phyloP scores from a whole-genome alignment of 257 asterid genomes.

The Rauvolfia tetraphylla region DNA sequence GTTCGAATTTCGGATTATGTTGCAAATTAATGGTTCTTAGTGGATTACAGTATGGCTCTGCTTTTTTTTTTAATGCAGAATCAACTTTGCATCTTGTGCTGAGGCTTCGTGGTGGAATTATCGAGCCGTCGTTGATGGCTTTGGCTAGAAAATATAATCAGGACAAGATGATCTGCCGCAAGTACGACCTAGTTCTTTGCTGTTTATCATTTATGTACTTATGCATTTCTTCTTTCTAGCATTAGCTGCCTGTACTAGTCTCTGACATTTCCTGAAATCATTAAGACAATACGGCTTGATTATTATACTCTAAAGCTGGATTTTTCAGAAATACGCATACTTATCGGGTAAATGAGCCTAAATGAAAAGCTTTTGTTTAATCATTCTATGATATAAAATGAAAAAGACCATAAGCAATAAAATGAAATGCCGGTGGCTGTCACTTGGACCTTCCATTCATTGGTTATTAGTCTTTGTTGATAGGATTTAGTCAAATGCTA shows the following conservation, averaged over 20 bases:
- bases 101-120: conserved; percentile 45
- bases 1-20: neutral
- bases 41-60: neutral
- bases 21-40: neutral
- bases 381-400: neutral
- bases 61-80: conserved; percentile 14
- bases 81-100: conserved; percentile 40
- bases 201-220: neutral
- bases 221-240: neutral
- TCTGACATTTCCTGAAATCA: neutral
- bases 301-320: too few species aligned
- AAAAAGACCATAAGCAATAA: neutral
- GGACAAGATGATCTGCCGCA: conserved; percentile 46
- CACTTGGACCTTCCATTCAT: neutral
- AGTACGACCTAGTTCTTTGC: conserved; percentile 11
- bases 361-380: too few species aligned
- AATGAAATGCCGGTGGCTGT: neutral
- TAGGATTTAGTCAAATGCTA: neutral
- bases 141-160: conserved; percentile 38
- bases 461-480: neutral
- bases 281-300: too few species aligned
- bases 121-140: conserved; percentile 41
- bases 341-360: too few species aligned
- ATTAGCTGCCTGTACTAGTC: neutral
- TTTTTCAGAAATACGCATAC: too few species aligned